Evolutionary conservation across 768 basidiomycete species (phyloP), one percentile per base, ranked within the genome.

Genomic region (Paxillus ammoniavirescens): DNA sequence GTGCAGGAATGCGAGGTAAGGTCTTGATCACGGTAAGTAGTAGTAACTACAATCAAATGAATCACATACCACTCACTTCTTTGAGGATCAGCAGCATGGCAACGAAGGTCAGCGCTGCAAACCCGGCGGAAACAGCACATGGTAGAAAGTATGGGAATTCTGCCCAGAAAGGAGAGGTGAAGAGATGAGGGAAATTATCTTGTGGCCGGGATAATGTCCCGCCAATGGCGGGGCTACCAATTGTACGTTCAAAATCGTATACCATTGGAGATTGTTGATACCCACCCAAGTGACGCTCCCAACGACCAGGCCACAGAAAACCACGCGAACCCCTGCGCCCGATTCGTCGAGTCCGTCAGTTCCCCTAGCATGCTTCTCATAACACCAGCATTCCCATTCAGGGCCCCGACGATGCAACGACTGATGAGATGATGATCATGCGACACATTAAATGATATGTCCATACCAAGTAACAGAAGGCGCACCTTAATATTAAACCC

Each of bases 331-430:
- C 55, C 64, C 15, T 45, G 65, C 13, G 59, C 66, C 50, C 65
- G 71, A 54, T 63, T 68, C 31, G 61, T 70, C 42, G 63, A 60
- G 58, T 87, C 83, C 0, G 84, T 85, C 31, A 87, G 65, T 50
- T 86, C 85, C 1, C 78, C 85, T 69, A 88, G 79, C 59, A 82
- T 79, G 61, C 81, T 84, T 65, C 87, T 89, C 73, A 87, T 82
- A 43, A 43, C 14, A 61, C 60, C 6, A 50, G 50, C 15, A 50
- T 49, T 28, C 21, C 31, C 10, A 0, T 23, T 33, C 31, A 33
- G 31, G 9, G 9, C 31, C 9, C 31, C 31, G 7, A 7, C 2
- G 6, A 33, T 33, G 31, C 31, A 33, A 33, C 31, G 31, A 12
- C 31, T 33, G 7, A 33, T 3, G 9, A 14, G 26, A 33, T 21